phyloP scores from a whole-genome alignment of 75 land plant genomes.

The Pinus albicaulis region DNA sequence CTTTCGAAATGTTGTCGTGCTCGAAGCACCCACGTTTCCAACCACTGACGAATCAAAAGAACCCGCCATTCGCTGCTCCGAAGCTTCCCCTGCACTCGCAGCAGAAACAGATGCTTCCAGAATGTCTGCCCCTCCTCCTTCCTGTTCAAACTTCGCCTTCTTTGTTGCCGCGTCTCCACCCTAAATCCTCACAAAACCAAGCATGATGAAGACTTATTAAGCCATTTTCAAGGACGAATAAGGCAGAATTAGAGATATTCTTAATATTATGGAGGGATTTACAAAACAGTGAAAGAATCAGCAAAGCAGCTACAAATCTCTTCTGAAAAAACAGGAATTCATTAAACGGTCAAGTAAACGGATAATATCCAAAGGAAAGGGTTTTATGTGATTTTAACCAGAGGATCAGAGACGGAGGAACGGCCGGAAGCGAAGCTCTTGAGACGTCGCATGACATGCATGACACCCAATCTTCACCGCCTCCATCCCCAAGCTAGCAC shows the following conservation, averaged over 20 bases:
- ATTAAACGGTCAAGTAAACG: not conserved
- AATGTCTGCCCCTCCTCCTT: conserved; percentile 11
- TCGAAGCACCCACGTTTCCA: not conserved
- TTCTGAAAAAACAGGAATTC: no score
- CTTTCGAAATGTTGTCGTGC: conserved; percentile 12
- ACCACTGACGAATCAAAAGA: conserved; percentile 10
- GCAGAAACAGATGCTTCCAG: conserved; percentile 3
- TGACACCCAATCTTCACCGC: conserved; percentile 7
- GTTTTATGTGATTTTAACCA: not conserved
- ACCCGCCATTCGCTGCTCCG: conserved; percentile 25
- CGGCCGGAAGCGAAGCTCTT: conserved; percentile 76
- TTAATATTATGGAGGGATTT: no score
- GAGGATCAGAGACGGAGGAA: conserved; percentile 56
- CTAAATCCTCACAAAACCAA: conserved; percentile 12
- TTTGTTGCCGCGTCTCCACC: conserved; percentile 57
- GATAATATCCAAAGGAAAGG: not conserved
- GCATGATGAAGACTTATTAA: no score
- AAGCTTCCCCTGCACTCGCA: conserved; percentile 5
- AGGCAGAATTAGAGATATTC: no score
- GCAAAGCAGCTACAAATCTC: no score
- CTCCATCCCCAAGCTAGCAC: no score
- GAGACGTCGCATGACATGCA: conserved; percentile 73
- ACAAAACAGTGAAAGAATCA: no score
- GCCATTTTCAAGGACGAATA: no score
- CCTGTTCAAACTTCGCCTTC: conserved; percentile 63